Percentiles rank a stretch among this genome's conserved stretches.
phyloP scores from a whole-genome alignment of 345 rosid species.

The Luvunga scandens region DNA sequence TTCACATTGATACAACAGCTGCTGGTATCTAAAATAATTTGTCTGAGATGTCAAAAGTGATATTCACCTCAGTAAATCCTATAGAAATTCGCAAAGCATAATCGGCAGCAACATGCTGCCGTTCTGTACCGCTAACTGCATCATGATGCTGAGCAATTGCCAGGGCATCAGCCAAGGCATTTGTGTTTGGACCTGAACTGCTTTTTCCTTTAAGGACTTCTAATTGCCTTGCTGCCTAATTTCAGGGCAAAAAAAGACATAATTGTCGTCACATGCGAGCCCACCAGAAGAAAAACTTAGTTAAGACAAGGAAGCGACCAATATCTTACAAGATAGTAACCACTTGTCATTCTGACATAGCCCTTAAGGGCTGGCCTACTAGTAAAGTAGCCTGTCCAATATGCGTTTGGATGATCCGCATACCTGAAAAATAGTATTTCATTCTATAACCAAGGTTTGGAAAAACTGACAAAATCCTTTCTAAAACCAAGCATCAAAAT shows the following conservation, averaged over 20 bases:
- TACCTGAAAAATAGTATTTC: slow-evolving; percentile 45
- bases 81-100: slow-evolving; percentile 86
- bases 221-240: slow-evolving; percentile 83
- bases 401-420: slow-evolving; percentile 89
- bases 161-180: slow-evolving; percentile 77
- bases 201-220: slow-evolving; percentile 74
- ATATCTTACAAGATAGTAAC: slow-evolving; percentile 71
- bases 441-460: neutral
- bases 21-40: neutral
- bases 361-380: slow-evolving; percentile 87
- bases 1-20: neutral
- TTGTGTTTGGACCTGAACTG: slow-evolving; percentile 58
- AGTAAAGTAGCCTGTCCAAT: slow-evolving; percentile 97
- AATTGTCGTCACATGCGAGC: neutral
- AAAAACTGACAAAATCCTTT: neutral
- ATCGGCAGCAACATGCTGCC: slow-evolving; percentile 96
- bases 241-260: slow-evolving; percentile 8
- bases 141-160: slow-evolving; percentile 98
- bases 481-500: neutral
- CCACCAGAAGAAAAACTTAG: neutral
- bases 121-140: slow-evolving; percentile 94
- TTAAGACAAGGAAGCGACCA: neutral
- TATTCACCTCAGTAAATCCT: slow-evolving; percentile 72
- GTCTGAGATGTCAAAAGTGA: neutral
- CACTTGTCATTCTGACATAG: slow-evolving; percentile 77